Evolutionary conservation across 345 rosid species (phyloP).

Genomic region (Hypericum androsaemum): DNA sequence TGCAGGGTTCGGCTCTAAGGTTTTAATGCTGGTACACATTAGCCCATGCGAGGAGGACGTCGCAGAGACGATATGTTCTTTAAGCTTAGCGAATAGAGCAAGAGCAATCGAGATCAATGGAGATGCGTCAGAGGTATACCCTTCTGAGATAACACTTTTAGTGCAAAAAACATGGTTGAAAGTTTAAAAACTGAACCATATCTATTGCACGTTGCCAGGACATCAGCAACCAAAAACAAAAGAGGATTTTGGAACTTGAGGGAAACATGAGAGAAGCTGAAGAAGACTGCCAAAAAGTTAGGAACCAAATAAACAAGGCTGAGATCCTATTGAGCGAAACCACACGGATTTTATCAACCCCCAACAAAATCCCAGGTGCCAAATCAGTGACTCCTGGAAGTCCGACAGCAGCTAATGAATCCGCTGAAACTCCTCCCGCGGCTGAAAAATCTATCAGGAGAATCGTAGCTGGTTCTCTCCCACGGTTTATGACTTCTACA

Average conservation of each 20-base stretch:
- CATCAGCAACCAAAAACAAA: conserved; percentile 41
- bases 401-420: conserved; percentile 22
- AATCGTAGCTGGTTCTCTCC: conserved; percentile 22
- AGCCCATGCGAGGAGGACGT: conserved; percentile 72
- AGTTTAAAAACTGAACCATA: conserved; percentile 7
- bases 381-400: conserved; percentile 22
- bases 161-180: conserved; percentile 1
- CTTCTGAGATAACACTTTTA: neutral
- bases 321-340: conserved; percentile 43
- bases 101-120: conserved; percentile 57
- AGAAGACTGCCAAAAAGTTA: conserved; percentile 36
- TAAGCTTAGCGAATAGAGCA: conserved; percentile 76
- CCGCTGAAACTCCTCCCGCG: conserved; percentile 18
- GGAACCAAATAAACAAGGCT: conserved; percentile 35
- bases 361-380: conserved; percentile 19
- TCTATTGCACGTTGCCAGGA: conserved; percentile 32
- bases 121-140: conserved; percentile 46
- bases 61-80: conserved; percentile 73
- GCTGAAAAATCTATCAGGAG: conserved; percentile 26
- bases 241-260: conserved; percentile 46
- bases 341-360: conserved; percentile 38
- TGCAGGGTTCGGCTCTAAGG: conserved; percentile 68
- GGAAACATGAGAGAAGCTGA: conserved; percentile 51
- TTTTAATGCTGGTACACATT: conserved; percentile 79
- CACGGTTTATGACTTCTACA: conserved; percentile 82